Base-by-base conservation (phyloP, 2,329 filamentous ascomycete species). In the Diaporthe eres region DNA sequence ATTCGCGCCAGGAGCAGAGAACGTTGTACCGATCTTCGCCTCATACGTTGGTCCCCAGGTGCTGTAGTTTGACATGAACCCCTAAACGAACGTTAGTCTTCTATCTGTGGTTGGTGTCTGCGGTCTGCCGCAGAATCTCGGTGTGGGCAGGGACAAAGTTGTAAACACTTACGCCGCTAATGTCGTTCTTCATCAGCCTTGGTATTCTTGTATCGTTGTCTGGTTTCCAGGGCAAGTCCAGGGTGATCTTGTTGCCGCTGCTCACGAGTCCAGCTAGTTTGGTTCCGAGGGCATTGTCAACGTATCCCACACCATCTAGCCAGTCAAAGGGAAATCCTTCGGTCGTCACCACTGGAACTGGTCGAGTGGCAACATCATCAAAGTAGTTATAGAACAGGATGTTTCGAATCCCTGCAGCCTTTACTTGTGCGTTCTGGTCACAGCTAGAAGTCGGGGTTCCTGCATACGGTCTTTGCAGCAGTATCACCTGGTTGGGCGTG, bases 21-120 rank as follows among this genome's bases (percentile, higher is more conserved):
- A 70, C 0, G 61, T 70, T 15, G 72, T 70, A 2, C 61, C 61
- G 19, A 74, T 57, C 39, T 74, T 70, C 1, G 61, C 39, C 44
- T 74, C 72, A 28, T 70, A 74, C 8, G 72, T 74, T 22, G 72
- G 72, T 4, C 72, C 72, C 72, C 72, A 74, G 15, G 61, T 70
- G 39, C 51, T 74, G 28, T 74, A 74, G 28, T 70, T 74, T 1
- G 61, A 70, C 51, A 70, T 60, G 31, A 70, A 74, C 2, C 72
- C 72, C 65, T 70, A 19, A 17, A 17, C 13, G 1, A 13, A 22
- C 37, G 49, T 70, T 4, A 70, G 65, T 25, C 25, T 28, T 70
- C 37, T 7, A 3, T 19, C 51, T 9, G n/a, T 34, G 8, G 2
- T 1, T 70, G 22, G 9, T 22, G 6, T 25, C 19, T 25, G 19